These are phyloP conservation scores for Polyporus arcularius DNA, from an alignment of 768 basidiomycete genomes.

Conservation along the genomic window DNA sequence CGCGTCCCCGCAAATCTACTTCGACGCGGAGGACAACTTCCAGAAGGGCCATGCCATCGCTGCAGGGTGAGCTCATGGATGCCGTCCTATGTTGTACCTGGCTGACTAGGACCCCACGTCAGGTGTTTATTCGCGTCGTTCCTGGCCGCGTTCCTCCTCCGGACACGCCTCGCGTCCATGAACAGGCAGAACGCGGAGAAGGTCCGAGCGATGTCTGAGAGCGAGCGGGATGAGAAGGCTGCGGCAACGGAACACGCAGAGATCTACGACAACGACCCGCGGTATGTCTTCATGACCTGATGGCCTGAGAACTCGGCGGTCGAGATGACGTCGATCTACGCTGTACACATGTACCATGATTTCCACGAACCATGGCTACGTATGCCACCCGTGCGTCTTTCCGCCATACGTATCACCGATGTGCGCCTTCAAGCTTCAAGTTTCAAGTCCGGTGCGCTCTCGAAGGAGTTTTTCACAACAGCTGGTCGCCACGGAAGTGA, in stretches of 20 bases:
- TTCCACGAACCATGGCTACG: too few relatives aligned
- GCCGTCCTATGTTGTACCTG: background rate
- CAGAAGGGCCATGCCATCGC: slow-evolving; percentile 58
- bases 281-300: slow-evolving; percentile 55
- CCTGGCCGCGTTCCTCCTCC: slow-evolving; percentile 43
- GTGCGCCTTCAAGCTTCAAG: too few relatives aligned
- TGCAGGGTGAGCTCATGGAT: slow-evolving; percentile 40
- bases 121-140: slow-evolving; percentile 50
- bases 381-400: too few relatives aligned
- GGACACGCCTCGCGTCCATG: slow-evolving; percentile 42
- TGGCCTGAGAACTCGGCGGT: too few relatives aligned
- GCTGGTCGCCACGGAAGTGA: too few relatives aligned
- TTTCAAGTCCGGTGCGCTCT: too few relatives aligned
- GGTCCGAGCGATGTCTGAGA: slow-evolving; percentile 31
- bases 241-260: slow-evolving; percentile 32
- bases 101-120: background rate
- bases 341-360: too few relatives aligned
- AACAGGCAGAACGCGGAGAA: slow-evolving; percentile 43
- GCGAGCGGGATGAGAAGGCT: slow-evolving; percentile 31
- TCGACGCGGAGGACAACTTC: slow-evolving; percentile 50
- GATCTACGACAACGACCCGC: slow-evolving; percentile 51
- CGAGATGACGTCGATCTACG: too few relatives aligned
- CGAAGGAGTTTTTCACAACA: too few relatives aligned
- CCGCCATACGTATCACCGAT: too few relatives aligned
- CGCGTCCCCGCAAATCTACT: slow-evolving; percentile 59